Evolutionary conservation across 2,329 filamentous ascomycete genomes (phyloP).

Genomic region (Aspergillus thermomutatus): DNA sequence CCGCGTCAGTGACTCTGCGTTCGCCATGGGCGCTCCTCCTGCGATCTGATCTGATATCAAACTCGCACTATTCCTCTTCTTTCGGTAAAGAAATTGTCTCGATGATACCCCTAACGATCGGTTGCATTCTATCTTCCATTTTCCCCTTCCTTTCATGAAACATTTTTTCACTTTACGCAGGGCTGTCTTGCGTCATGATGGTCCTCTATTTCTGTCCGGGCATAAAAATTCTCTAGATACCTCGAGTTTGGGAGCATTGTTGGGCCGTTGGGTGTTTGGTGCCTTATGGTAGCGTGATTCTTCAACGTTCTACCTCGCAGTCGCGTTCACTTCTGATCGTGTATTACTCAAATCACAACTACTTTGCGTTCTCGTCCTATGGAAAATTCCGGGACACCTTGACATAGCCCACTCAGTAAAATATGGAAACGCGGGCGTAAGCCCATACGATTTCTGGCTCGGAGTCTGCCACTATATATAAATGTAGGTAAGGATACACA

Average conservation of each 20-base stretch:
- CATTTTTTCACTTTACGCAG: not conserved
- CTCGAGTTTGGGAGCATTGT: not conserved
- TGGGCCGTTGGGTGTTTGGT: not conserved
- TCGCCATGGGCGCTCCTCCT: conserved; percentile 45
- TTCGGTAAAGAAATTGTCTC: not conserved
- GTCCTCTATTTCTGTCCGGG: not conserved
- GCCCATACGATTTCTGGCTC: not conserved
- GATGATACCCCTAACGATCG: conserved; percentile 10
- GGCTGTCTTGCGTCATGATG: not conserved
- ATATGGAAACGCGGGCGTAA: not conserved
- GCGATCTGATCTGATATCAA: conserved; percentile 14
- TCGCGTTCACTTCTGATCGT: not conserved
- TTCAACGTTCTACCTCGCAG: not conserved
- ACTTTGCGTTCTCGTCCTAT: not conserved
- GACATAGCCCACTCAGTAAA: not conserved
- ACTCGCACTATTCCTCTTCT: conserved; percentile 4
- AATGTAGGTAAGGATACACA: not conserved
- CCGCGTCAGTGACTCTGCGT: conserved; percentile 44
- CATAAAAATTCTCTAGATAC: not conserved
- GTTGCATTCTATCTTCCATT: not conserved
- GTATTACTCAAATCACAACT: not conserved
- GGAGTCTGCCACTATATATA: not conserved
- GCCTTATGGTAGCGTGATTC: not conserved
- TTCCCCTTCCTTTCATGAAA: not conserved
- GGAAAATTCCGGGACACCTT: not conserved